Percentiles rank a stretch among this genome's conserved stretches.
These are phyloP conservation scores for Flaveria ramosissima DNA, from an alignment of 129 eudicot species.

Conservation along the genomic window DNA sequence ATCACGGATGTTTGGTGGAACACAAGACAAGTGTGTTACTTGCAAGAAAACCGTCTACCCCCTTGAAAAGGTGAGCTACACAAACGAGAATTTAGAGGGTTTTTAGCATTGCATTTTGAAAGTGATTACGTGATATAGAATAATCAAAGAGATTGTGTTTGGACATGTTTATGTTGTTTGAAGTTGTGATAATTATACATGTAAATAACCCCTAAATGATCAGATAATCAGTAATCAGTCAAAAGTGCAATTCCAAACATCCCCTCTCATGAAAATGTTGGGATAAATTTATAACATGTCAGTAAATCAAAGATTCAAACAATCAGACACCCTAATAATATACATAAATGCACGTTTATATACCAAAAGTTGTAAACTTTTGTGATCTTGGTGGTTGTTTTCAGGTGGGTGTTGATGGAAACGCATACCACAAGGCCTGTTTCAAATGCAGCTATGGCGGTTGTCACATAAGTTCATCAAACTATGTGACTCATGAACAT, in stretches of 20 bases:
- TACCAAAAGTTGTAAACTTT: not conserved
- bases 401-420: constrained; percentile 69
- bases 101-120: not conserved
- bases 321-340: constrained; percentile 12
- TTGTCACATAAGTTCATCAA: constrained; percentile 62
- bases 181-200: not conserved
- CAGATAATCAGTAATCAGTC: not conserved
- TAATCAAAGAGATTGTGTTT: not conserved
- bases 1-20: constrained; percentile 69
- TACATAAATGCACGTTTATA: not conserved
- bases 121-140: not conserved
- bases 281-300: too few species aligned
- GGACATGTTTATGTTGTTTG: not conserved
- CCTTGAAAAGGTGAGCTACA: constrained; percentile 53
- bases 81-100: not conserved
- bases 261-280: too few species aligned
- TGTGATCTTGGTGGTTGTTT: constrained; percentile 22
- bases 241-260: too few species aligned
- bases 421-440: constrained; percentile 63
- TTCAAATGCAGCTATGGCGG: constrained; percentile 75
- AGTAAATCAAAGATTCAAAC: not conserved
- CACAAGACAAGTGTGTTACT: constrained; percentile 67
- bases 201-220: not conserved
- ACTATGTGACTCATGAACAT: constrained; percentile 68
- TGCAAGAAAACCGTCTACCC: constrained; percentile 85